Evolutionary conservation across 1,284 basidiomycete species (phyloP), one percentile per base, ranked within the genome.

Genomic region (Ganoderma lingzhi): DNA sequence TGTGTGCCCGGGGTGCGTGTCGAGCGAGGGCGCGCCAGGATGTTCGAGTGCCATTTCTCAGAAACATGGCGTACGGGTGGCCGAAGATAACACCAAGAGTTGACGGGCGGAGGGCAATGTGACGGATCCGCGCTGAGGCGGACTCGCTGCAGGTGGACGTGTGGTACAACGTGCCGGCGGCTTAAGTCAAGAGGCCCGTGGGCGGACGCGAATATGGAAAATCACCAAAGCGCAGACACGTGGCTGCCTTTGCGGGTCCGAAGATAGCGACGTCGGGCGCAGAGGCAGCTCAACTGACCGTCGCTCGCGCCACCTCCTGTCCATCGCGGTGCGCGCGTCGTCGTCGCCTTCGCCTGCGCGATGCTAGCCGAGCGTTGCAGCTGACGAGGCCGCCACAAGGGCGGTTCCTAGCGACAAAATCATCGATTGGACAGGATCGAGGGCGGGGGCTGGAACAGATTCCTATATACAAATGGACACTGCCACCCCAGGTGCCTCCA

Each of bases 401-500:
- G 35, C 12, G 39, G 15, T 41, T 60, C 37, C 37, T 39, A 39
- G 37, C n/a, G 35, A 28, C 56, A 58, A 58, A 58, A 58, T 37
- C 53, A 42, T 44, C 41, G 65, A 56, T 41, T 19, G 35, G 14
- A n/a, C 19, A 35, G 19, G 30, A 51, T 61, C 12, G 65, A 56
- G 41, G 61, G 51, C 53, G 23, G 42, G 23, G 35, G 32, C 15
- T 32, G 19, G 59, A 59, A 59, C 15, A 8, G 53, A 32, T 12
- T 35, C 35, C 4, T 4, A 42, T 35, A 59, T 37, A 17, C 6
- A 23, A 5, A 60, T 15, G 12, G 62, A 58, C 69, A 71, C 72
- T 32, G 72, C 72, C 72, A 71, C 23, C 23, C 72, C 58, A 44
- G 44, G 66, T 65, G 66, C 66, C 66, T 62, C 51, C 17, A 28